Percentiles rank a stretch among this genome's conserved stretches.
Conservation (phyloP, 805 yeast genomes). For the Isabelozyma gotoi region DNA sequence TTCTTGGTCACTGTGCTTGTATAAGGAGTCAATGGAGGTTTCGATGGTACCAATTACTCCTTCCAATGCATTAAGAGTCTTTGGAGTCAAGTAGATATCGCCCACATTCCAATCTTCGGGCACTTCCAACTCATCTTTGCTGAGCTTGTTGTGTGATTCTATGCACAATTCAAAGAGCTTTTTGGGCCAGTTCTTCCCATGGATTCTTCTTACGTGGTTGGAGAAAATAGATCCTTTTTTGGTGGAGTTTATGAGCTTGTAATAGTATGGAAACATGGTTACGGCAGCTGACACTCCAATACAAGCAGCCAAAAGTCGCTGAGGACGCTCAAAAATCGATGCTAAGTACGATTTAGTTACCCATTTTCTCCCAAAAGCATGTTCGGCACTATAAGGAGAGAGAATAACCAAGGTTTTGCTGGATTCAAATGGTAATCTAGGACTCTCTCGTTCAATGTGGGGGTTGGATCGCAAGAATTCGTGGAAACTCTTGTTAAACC, state of each 20-base stretch:
- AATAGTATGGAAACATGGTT: slow-evolving; percentile 63
- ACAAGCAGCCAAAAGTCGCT: slow-evolving; percentile 72
- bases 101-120: slow-evolving; percentile 83
- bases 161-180: slow-evolving; percentile 56
- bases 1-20: slow-evolving; percentile 8
- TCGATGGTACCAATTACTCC: slow-evolving; percentile 80
- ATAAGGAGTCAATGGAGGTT: slow-evolving; percentile 57
- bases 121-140: slow-evolving; percentile 60
- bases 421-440: slow-evolving; percentile 28
- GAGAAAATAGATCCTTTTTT: slow-evolving; percentile 49
- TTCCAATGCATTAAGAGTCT: slow-evolving; percentile 66
- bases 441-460: slow-evolving; percentile 40
- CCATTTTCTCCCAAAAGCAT: slow-evolving; percentile 76
- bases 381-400: slow-evolving; percentile 70
- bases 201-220: slow-evolving; percentile 66
- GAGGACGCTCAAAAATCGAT: slow-evolving; percentile 81
- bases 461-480: slow-evolving; percentile 44
- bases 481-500: slow-evolving; percentile 43
- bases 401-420: slow-evolving; percentile 60
- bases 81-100: slow-evolving; percentile 71
- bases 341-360: slow-evolving; percentile 63
- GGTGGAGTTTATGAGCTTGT: slow-evolving; percentile 47
- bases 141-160: slow-evolving; percentile 55
- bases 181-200: slow-evolving; percentile 73
- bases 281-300: slow-evolving; percentile 77